Percentiles rank a stretch among this genome's conserved stretches.
Conservation (phyloP, 1,139 yeast species). For the Candida buenavistaensis region DNA sequence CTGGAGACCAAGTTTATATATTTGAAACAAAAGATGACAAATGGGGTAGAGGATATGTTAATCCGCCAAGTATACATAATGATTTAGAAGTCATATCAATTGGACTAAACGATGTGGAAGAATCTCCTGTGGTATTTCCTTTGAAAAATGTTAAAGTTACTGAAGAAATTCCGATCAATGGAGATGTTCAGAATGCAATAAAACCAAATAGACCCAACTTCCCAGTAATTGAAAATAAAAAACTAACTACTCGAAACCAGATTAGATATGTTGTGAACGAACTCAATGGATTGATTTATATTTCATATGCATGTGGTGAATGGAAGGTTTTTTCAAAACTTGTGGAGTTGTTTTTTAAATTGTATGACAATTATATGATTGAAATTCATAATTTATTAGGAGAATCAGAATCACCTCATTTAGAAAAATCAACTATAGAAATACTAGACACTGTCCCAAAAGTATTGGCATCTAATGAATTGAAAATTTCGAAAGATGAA, state of each 20-base stretch:
- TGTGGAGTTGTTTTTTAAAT: slow-evolving; percentile 51
- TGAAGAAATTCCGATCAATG: slow-evolving; percentile 33
- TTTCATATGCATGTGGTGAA: slow-evolving; percentile 71
- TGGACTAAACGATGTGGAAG: slow-evolving; percentile 56
- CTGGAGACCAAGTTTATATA: slow-evolving; percentile 80
- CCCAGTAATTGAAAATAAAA: slow-evolving; percentile 18
- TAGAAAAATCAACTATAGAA: slow-evolving; percentile 60
- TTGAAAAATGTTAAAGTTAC: slow-evolving; percentile 44
- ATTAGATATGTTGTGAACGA: slow-evolving; percentile 56
- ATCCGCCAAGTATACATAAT: slow-evolving; percentile 62
- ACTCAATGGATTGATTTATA: slow-evolving; percentile 64
- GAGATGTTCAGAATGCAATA: slow-evolving; percentile 19
- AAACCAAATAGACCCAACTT: slow-evolving; percentile 55
- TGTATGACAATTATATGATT: slow-evolving; percentile 64
- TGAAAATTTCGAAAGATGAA: slow-evolving; percentile 34
- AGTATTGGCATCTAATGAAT: slow-evolving; percentile 50
- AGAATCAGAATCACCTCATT: slow-evolving; percentile 50
- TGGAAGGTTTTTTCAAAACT: slow-evolving; percentile 59
- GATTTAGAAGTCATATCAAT: slow-evolving; percentile 65
- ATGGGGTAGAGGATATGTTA: slow-evolving; percentile 82
- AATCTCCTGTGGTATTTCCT: slow-evolving; percentile 58
- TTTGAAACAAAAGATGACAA: slow-evolving; percentile 65
- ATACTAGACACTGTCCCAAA: slow-evolving; percentile 68
- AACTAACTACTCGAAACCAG: slow-evolving; percentile 50
- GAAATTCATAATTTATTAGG: slow-evolving; percentile 61